Evolutionary conservation across 2,329 filamentous ascomycete genomes (phyloP).

Genomic region (Chrysoporthe austroafricana): DNA sequence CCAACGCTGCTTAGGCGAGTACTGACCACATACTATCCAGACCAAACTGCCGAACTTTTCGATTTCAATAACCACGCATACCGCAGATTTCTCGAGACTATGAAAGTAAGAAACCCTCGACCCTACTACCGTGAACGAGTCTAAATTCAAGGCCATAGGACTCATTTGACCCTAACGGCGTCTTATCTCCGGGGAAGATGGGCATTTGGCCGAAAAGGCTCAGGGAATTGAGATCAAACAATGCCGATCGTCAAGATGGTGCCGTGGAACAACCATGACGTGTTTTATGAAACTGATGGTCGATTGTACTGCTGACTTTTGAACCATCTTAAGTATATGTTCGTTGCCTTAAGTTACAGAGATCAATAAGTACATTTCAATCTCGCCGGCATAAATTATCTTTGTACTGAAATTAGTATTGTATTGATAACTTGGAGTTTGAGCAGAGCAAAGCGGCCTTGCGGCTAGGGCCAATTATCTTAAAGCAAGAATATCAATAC

Average conservation of each 20-base stretch:
- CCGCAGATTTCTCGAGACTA: slow-evolving; percentile 43
- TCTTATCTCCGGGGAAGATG: slow-evolving; percentile 44
- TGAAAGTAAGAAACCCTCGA: slow-evolving; percentile 38
- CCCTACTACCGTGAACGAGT: background rate
- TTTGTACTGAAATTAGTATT: too few relatives aligned
- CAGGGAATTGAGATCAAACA: slow-evolving; percentile 13
- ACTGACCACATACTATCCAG: slow-evolving; percentile 30
- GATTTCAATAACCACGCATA: slow-evolving; percentile 45
- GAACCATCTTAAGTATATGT: background rate
- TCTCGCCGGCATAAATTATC: too few relatives aligned
- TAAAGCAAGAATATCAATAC: too few relatives aligned
- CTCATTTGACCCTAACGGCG: slow-evolving; percentile 42
- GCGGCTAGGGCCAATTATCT: too few relatives aligned
- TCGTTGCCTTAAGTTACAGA: background rate
- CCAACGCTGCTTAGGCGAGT: background rate
- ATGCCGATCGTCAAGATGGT: background rate
- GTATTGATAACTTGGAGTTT: too few relatives aligned
- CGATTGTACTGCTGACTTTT: background rate
- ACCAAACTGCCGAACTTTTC: slow-evolving; percentile 42
- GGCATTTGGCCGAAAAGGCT: slow-evolving; percentile 39
- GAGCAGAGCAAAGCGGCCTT: too few relatives aligned
- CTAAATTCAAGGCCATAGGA: slow-evolving; percentile 33
- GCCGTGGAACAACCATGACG: background rate
- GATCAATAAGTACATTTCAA: too few relatives aligned
- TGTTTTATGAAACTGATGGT: background rate